These are phyloP conservation scores for Galium porrigens DNA, from an alignment of 305 asterid species.

Conservation along the genomic window DNA sequence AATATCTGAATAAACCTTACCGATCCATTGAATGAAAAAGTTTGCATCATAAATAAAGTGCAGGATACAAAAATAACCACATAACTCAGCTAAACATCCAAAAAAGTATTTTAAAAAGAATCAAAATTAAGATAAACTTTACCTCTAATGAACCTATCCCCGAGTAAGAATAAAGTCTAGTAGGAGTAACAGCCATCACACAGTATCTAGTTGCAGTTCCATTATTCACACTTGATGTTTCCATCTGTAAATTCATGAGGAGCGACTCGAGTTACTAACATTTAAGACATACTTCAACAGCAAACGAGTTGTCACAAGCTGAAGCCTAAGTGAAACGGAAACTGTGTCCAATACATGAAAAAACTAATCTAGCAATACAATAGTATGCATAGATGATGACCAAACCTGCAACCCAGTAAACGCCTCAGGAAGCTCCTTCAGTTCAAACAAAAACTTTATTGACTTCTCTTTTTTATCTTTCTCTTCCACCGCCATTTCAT, in stretches of 20 bases:
- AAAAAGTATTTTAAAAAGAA: not conserved
- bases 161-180: constrained; percentile 83
- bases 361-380: not conserved
- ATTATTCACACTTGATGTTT: constrained; percentile 46
- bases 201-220: constrained; percentile 52
- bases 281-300: not conserved
- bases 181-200: constrained; percentile 97
- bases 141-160: constrained; percentile 86
- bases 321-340: not conserved
- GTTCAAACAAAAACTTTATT: constrained; percentile 61
- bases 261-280: not conserved
- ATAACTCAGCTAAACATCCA: not conserved
- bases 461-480: constrained; percentile 87
- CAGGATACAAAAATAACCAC: not conserved
- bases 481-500: constrained; percentile 72
- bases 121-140: constrained; percentile 18
- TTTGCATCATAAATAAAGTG: not conserved
- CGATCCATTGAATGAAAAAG: not conserved
- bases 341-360: not conserved
- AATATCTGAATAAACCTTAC: not conserved
- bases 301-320: not conserved
- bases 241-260: constrained; percentile 49
- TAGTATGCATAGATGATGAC: constrained; percentile 1
- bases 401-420: constrained; percentile 80
- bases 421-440: constrained; percentile 76